Evolutionary conservation across 1,284 basidiomycete species (phyloP), one percentile per base, ranked within the genome.

Genomic region (Cryptococcus amylolentus): DNA sequence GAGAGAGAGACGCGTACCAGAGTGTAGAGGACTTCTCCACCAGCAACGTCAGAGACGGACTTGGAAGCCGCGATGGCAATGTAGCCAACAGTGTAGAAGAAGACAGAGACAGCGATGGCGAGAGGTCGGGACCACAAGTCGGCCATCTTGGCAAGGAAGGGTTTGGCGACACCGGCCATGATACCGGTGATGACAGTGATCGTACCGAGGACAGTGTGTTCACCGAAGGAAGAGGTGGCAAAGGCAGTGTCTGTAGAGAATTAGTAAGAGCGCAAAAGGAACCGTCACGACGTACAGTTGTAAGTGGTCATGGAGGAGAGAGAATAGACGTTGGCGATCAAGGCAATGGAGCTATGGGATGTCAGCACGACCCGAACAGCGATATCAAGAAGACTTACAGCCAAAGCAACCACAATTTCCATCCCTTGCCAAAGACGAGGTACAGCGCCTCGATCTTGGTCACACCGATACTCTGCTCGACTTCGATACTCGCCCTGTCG

Each of bases 381-480:
- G 23, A 27, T 23, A 3, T 16, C 23, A 20, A 12, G 28, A 14
- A n/a, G 1, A 59, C 62, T 57, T 31, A 64, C 60, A 51, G 62
- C 59, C 62, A 74, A 13, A 74, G 64, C 18, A 60, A 13, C 48
- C 57, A 63, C 14, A 74, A 49, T 37, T 62, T 63, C 53, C 57
- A 61, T 39, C 67, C 67, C 44, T 56, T 59, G 9, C 67, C 63
- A 52, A 70, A 73, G 39, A 73, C 72, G 41, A 66, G 46, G 58
- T 73, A 74, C 3, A 74, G 51, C 9, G 72, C 61, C 53, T 74
- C 72, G 31, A 74, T 74, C 55, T 68, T 68, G 44, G 70, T 68
- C 4, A 72, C 72, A 43, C 72, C 72, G n/a, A 62, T 63, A 28
- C 64, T 57, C 57, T 72, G 67, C 39, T 69, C 66, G 7, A 58